Percentiles rank a stretch among this genome's conserved stretches.
Conservation (phyloP, 2,329 filamentous ascomycete genomes). For the Westerdykella ornata region DNA sequence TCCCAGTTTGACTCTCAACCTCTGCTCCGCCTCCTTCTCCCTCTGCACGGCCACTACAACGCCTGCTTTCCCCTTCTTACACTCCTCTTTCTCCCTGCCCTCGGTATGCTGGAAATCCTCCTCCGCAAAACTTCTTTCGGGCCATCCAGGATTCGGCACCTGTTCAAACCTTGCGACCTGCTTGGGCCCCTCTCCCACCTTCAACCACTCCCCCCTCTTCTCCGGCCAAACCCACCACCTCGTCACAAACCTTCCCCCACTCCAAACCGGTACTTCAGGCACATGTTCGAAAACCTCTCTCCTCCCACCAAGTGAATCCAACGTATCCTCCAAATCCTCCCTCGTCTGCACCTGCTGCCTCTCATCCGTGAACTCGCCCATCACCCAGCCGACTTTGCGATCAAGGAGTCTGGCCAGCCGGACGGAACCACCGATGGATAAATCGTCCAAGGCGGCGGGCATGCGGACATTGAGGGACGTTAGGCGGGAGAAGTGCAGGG, state of each 20-base stretch:
- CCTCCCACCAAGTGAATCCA: background rate
- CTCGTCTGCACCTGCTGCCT: conserved; percentile 13
- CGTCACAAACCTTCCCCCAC: background rate
- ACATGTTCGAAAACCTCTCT: background rate
- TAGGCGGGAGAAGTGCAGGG: conserved; percentile 10
- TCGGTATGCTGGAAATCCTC: background rate
- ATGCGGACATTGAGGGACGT: conserved; percentile 18
- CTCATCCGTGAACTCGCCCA: conserved; percentile 15
- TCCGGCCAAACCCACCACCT: background rate
- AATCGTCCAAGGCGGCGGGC: conserved; percentile 15
- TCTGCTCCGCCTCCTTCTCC: background rate
- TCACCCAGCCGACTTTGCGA: conserved; percentile 12
- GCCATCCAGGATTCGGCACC: too few relatives aligned
- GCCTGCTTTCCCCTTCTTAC: background rate
- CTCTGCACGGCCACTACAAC: background rate
- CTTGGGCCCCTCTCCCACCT: background rate
- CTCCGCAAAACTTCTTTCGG: too few relatives aligned
- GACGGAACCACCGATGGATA: conserved; percentile 8
- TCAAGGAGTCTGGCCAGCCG: conserved; percentile 14
- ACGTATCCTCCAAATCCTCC: conserved; percentile 6
- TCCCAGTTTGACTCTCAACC: background rate
- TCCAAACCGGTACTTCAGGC: background rate
- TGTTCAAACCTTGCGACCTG: background rate
- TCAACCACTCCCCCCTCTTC: background rate
- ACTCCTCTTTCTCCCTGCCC: background rate